Evolutionary conservation across 768 basidiomycete species (phyloP).

Genomic region (Leccinum disarticulatum): DNA sequence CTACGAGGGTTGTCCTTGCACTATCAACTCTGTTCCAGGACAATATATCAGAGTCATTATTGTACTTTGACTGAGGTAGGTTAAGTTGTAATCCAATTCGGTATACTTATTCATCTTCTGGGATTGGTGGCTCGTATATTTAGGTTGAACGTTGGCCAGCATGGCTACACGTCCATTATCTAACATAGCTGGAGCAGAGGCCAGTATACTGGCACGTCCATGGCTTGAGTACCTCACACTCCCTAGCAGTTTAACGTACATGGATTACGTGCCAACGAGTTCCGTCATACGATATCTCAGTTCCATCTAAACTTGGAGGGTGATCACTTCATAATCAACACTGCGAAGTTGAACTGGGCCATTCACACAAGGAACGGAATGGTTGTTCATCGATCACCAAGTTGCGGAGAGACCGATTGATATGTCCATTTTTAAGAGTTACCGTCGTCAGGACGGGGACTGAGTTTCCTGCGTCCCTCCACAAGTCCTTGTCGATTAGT

Average conservation of each 20-base stretch:
- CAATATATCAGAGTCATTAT: neutral
- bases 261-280: neutral
- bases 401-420: too few relatives aligned
- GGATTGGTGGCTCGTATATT: neutral
- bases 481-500: conserved; percentile 43
- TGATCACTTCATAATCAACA: neutral
- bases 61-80: neutral
- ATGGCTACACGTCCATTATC: neutral
- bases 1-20: neutral
- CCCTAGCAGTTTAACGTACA: too few relatives aligned
- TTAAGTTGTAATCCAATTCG: neutral
- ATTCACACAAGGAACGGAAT: too few relatives aligned
- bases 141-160: neutral
- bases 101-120: neutral
- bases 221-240: neutral
- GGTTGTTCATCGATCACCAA: too few relatives aligned
- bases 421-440: neutral
- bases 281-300: neutral
- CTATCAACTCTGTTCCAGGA: neutral
- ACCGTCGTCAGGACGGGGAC: neutral
- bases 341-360: neutral
- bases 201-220: neutral
- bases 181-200: neutral
- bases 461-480: conserved; percentile 17
- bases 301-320: neutral